These are phyloP conservation scores for Picochlorum sp. DNA, from an alignment of 139 green algal genomes.

Conservation along the genomic window DNA sequence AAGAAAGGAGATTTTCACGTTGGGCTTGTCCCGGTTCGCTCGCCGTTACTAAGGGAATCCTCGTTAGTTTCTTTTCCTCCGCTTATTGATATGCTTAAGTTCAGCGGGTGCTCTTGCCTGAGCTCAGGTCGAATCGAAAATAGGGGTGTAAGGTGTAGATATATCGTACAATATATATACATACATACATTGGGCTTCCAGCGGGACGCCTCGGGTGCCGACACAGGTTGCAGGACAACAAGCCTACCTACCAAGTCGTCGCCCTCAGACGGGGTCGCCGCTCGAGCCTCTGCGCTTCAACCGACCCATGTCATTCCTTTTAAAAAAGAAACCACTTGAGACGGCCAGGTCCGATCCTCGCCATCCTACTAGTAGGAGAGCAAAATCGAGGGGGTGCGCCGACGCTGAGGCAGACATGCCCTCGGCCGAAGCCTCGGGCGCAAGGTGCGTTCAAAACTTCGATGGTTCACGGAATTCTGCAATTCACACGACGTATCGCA, in stretches of 20 bases:
- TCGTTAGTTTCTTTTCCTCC: conserved; percentile 91
- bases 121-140: conserved; percentile 68
- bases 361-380: not conserved
- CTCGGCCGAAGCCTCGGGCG: conserved; percentile 67
- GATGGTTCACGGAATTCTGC: conserved; percentile 86
- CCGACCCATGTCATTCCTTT: not conserved
- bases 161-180: not conserved
- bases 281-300: conserved; percentile 37
- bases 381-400: conserved; percentile 51
- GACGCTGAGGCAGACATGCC: conserved; percentile 84
- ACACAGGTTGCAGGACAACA: not conserved
- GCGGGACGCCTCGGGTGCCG: not conserved
- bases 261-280: conserved; percentile 31
- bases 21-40: conserved; percentile 80
- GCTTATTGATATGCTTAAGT: conserved; percentile 94
- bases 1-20: conserved; percentile 68
- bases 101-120: conserved; percentile 82
- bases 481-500: conserved; percentile 94
- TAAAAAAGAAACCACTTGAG: not conserved
- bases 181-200: not conserved
- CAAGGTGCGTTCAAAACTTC: conserved; percentile 91
- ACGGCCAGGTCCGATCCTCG: not conserved
- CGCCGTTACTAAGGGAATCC: conserved; percentile 87
- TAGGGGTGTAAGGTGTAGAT: not conserved
- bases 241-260: conserved; percentile 35